Percentiles rank a stretch among this genome's conserved stretches.
Evolutionary conservation across 768 basidiomycete species (phyloP).

Genomic region (Heimioporus sp.): DNA sequence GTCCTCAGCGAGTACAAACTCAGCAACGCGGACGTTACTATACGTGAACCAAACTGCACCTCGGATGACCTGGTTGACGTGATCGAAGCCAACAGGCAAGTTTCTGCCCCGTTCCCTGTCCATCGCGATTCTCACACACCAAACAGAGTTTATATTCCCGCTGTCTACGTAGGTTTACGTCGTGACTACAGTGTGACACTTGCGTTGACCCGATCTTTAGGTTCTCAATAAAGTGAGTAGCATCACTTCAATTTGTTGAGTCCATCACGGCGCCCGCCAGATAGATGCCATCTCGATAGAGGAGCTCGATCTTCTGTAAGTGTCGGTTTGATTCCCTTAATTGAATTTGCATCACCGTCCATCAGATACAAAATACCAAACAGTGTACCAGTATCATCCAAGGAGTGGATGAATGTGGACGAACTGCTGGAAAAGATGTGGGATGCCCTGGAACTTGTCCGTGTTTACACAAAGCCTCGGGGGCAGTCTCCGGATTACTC

Average conservation of each 20-base stretch:
- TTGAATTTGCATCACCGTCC: not conserved
- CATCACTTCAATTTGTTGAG: not conserved
- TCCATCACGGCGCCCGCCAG: conserved; percentile 35
- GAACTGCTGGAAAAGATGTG: conserved; percentile 94
- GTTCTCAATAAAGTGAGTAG: conserved; percentile 76
- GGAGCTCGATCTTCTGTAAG: conserved; percentile 87
- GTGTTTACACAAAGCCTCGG: conserved; percentile 95
- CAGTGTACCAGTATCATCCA: conserved; percentile 92
- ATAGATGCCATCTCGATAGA: conserved; percentile 99
- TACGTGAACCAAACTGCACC: conserved; percentile 88
- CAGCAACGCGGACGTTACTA: conserved; percentile 87
- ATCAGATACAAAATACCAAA: conserved; percentile 89
- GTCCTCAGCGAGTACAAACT: conserved; percentile 90
- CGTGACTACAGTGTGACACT: not conserved
- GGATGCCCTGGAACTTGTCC: conserved; percentile 87
- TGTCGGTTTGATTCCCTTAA: conserved; percentile 4
- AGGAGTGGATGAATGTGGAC: conserved; percentile 95
- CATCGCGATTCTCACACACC: conserved; percentile 5
- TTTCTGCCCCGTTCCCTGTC: not conserved
- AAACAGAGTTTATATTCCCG: conserved; percentile 86
- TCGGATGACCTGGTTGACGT: conserved; percentile 97
- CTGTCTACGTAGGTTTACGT: conserved; percentile 67
- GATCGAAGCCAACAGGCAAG: conserved; percentile 88
- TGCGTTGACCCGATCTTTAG: conserved; percentile 32
- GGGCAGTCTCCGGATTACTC: conserved; percentile 89